phyloP scores from a whole-genome alignment of 164 flowering plant genomes.

The Piper longum region DNA sequence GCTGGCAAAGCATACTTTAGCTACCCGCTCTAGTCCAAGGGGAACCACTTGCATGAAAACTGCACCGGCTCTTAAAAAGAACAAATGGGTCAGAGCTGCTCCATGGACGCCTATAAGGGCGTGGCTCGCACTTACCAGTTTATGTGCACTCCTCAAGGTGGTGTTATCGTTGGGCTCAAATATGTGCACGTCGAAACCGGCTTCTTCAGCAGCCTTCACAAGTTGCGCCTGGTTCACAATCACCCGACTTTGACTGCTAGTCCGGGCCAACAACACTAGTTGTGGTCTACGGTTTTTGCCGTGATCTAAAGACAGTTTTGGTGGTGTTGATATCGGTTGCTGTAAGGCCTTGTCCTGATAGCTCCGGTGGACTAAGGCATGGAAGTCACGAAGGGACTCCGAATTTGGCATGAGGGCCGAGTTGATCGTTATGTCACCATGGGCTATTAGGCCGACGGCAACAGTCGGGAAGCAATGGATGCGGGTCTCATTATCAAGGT shows the following conservation, averaged over 20 bases:
- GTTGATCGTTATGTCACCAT: not conserved
- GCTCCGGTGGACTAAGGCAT: not conserved
- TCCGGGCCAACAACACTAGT: conserved; percentile 4
- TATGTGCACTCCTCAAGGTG: conserved; percentile 14
- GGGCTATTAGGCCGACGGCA: conserved; percentile 6
- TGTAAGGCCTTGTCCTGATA: no score
- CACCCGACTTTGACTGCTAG: conserved; percentile 15
- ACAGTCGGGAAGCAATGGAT: conserved; percentile 40
- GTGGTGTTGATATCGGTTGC: no score
- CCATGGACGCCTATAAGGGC: conserved; percentile 42
- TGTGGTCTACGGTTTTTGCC: conserved; percentile 15
- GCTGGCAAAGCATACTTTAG: conserved; percentile 17
- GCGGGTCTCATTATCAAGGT: conserved; percentile 19
- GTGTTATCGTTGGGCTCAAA: conserved; percentile 25
- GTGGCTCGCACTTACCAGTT: conserved; percentile 28
- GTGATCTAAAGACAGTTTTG: not conserved
- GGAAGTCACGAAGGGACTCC: no score
- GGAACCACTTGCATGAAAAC: conserved; percentile 30
- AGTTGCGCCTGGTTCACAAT: conserved; percentile 23
- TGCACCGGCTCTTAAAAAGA: conserved; percentile 25
- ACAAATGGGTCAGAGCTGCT: conserved; percentile 26
- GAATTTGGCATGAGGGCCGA: no score
- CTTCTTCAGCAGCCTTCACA: conserved; percentile 11
- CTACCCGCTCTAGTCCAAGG: conserved; percentile 22
- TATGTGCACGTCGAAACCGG: conserved; percentile 34